These are phyloP conservation scores for Tetrahymena borealis DNA, from an alignment of 73 alveolate genomes.

Conservation along the genomic window DNA sequence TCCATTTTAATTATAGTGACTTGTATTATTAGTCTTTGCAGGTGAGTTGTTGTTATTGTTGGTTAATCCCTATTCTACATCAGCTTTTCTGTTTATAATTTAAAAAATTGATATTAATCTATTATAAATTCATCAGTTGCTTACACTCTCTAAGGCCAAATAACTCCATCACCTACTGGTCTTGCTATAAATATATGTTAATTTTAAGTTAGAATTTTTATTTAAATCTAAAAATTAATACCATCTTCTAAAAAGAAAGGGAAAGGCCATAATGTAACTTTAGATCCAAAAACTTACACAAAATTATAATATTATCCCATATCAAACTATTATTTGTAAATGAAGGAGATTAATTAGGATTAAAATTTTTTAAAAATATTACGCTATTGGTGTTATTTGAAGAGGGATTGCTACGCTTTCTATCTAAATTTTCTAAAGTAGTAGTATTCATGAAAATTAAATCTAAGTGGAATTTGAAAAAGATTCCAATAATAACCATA, in stretches of 20 bases:
- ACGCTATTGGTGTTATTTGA: conserved; percentile 14
- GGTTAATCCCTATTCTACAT: background rate
- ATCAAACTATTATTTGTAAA: conserved; percentile 67
- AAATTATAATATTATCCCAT: conserved; percentile 60
- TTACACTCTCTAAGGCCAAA: background rate
- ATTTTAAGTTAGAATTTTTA: background rate
- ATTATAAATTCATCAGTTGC: background rate
- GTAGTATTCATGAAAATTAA: conserved; percentile 79
- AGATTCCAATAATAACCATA: conserved; percentile 65
- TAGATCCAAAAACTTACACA: conserved; percentile 85
- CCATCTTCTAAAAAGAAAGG: conserved; percentile 73
- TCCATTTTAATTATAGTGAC: background rate
- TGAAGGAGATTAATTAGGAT: background rate
- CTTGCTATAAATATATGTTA: background rate
- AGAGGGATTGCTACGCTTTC: conserved; percentile 37
- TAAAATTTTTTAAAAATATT: no score
- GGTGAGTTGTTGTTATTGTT: background rate
- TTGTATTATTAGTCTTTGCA: background rate
- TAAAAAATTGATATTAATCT: background rate
- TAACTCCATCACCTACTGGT: background rate
- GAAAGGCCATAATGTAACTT: conserved; percentile 67
- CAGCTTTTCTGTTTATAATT: background rate
- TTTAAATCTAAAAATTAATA: background rate
- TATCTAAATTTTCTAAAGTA: conserved; percentile 89
- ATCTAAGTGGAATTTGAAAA: conserved; percentile 78